A percentile compares a stretch with the other conserved stretches of the same genome.
Evolutionary conservation across 176 grass and related monocot species (phyloP).

Genomic region (Coix lacrymajobi): DNA sequence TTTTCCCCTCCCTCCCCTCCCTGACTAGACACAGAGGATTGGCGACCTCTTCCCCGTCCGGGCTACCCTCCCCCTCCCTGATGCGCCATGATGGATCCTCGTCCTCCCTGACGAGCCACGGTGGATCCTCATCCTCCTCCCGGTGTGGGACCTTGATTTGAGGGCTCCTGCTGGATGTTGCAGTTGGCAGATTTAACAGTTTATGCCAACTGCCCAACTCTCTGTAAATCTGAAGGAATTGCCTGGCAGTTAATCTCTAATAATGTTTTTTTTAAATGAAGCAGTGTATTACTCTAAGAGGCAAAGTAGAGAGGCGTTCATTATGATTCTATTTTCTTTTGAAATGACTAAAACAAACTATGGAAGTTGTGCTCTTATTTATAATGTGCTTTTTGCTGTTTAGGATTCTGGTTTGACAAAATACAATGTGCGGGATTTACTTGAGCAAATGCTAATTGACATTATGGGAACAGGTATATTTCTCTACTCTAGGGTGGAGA

Average conservation of each 20-base stretch:
- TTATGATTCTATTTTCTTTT: not conserved
- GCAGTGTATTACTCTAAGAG: not conserved
- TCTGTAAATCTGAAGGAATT: not conserved
- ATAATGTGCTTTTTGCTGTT: constrained; percentile 12
- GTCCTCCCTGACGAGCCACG: not conserved
- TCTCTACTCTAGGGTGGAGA: not conserved
- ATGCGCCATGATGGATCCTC: not conserved
- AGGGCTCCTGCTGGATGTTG: not conserved
- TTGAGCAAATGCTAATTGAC: constrained; percentile 82
- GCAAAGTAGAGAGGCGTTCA: not conserved
- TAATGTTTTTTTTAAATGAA: not conserved
- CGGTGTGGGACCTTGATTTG: not conserved
- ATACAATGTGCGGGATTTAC: constrained; percentile 59
- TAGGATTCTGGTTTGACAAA: constrained; percentile 66
- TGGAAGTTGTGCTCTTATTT: constrained; percentile 9
- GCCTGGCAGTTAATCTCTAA: not conserved
- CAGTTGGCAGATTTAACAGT: not conserved
- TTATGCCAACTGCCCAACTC: not conserved
- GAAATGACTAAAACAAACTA: not conserved
- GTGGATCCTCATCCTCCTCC: not conserved
- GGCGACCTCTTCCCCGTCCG: not conserved
- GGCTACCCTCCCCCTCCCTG: not conserved
- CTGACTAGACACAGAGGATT: not conserved
- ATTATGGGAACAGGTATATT: constrained; percentile 57
- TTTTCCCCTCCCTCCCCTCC: no score